Base-by-base conservation (phyloP, 1,284 basidiomycete species). In the Ceratobasidium theobromae region DNA sequence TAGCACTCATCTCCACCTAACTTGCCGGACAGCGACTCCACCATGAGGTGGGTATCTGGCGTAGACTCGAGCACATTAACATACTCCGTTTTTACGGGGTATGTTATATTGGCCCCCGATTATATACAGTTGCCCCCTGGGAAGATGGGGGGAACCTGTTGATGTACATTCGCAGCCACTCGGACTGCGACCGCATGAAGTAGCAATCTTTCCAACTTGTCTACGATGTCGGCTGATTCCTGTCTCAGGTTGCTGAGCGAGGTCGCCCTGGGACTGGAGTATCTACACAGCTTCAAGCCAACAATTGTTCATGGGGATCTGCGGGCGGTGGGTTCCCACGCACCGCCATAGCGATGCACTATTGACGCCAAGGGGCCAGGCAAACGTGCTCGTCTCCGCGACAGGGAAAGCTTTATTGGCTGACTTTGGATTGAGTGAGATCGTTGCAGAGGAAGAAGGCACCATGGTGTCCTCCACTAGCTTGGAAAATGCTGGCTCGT, bases 101-200 rank as follows among this genome's bases (percentile, higher is more conserved):
- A 5, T 57, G 53, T 40, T 45, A 57, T 25, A 57, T 57, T 38
- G 53, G 53, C 11, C 40, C 53, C 8, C 35, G 53, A 40, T n/a
- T 57, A 2, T 57, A 28, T 21, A 40, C 53, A n/a, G 53, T 57
- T n/a, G 53, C 53, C 40, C 53, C 53, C 14, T 57, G 53, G 53
- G 53, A 35, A 30, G 53, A 57, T 8, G 40, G 40, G 11, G 53
- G 53, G 16, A 45, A 45, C n/a, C 25, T 57, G 3, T 23, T 23
- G 8, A 38, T 45, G 21, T 57, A 27, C 27, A 40, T 57, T 27
- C 35, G 40, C 38, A 57, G 45, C 4, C 23, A 57, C 18, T 25
- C 14, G 16, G 53, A 43, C 11, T 57, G 23, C 3, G 40, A 57
- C 35, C 53, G 53, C 25, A 57, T 45, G 38, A 23, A n/a, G 53